These are phyloP conservation scores for Pezicula radicicola DNA, from an alignment of 2,329 filamentous ascomycete genomes.

Conservation along the genomic window DNA sequence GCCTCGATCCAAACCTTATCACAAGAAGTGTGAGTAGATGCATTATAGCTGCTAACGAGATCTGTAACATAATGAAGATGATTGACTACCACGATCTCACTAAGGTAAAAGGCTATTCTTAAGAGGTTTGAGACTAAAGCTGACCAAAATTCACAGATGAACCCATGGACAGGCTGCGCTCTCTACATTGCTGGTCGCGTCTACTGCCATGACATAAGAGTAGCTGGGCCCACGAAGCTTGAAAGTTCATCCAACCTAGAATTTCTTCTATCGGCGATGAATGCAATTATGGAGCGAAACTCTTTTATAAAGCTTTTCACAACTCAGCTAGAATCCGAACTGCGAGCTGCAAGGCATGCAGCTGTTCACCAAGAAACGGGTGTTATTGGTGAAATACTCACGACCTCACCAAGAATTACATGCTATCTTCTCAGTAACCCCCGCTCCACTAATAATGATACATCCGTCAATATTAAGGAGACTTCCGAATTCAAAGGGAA, in stretches of 20 bases:
- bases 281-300: background rate
- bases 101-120: background rate
- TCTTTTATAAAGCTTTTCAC: background rate
- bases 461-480: too few species aligned
- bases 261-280: background rate
- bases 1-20: background rate
- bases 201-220: background rate
- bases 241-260: background rate
- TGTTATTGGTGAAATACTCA: background rate
- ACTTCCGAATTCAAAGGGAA: too few species aligned
- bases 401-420: background rate
- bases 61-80: background rate
- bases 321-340: background rate
- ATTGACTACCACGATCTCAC: background rate
- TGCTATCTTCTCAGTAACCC: too few species aligned
- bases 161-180: background rate
- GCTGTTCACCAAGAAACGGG: background rate
- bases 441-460: too few species aligned
- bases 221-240: background rate
- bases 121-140: background rate
- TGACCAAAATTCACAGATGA: background rate
- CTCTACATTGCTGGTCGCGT: conserved; percentile 1
- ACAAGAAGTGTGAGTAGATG: background rate
- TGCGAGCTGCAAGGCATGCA: background rate
- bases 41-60: conserved; percentile 1